phyloP scores from a whole-genome alignment of 768 basidiomycete genomes.

The Xerocomellus intermedius region DNA sequence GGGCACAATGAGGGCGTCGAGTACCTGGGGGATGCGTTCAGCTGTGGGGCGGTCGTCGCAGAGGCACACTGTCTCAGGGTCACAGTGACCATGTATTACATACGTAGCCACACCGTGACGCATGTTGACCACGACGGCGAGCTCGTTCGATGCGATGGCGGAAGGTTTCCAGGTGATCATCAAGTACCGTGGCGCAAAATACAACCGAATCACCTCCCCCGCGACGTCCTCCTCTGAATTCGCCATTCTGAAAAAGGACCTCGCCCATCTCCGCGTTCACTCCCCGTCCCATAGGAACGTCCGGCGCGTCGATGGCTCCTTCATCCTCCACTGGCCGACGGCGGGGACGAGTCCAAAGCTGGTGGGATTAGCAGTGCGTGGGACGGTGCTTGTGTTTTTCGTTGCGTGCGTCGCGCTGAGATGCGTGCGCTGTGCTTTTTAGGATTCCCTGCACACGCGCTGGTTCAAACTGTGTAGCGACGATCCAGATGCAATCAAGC shows the following conservation, averaged over 20 bases:
- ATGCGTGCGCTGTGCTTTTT: not conserved
- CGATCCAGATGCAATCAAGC: constrained; percentile 22
- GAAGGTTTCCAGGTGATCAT: constrained; percentile 28
- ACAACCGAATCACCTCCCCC: constrained; percentile 10
- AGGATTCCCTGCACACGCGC: constrained; percentile 26
- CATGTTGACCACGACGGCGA: not conserved
- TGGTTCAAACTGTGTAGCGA: constrained; percentile 26
- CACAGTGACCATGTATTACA: no score
- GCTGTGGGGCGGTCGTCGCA: no score
- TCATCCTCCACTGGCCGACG: constrained; percentile 28
- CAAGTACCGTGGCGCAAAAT: constrained; percentile 23
- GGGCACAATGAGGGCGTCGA: no score
- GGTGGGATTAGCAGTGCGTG: constrained; percentile 6
- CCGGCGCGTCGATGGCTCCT: constrained; percentile 15
- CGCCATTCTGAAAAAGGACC: constrained; percentile 27
- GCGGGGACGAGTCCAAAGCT: constrained; percentile 5
- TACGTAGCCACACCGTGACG: no score
- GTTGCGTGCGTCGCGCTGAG: not conserved
- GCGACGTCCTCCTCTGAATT: constrained; percentile 15
- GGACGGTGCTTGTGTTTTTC: not conserved
- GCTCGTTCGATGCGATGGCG: constrained; percentile 7
- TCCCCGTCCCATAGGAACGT: constrained; percentile 29
- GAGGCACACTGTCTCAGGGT: no score
- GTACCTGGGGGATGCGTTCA: no score
- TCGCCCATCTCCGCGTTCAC: constrained; percentile 31